phyloP scores from a whole-genome alignment of 441 rosid genomes.

The Francoa sonchifolia region DNA sequence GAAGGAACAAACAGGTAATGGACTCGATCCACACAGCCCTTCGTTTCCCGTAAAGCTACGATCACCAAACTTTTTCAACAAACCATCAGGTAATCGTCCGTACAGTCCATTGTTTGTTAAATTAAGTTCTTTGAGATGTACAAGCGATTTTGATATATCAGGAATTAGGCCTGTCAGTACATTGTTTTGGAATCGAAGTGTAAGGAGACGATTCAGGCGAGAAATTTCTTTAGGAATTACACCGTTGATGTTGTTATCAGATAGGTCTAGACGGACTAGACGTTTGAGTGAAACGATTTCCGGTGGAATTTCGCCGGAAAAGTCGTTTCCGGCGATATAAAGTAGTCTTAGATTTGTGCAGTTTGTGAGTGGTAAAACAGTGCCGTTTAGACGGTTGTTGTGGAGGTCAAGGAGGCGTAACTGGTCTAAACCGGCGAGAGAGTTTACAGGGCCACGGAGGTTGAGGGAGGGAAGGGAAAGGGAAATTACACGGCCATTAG shows the following conservation, averaged over 20 bases:
- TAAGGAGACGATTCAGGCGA: slow-evolving; percentile 37
- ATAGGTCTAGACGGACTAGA: slow-evolving; percentile 55
- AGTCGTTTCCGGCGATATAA: slow-evolving; percentile 60
- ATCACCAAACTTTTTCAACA: slow-evolving; percentile 41
- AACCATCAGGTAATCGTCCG: slow-evolving; percentile 44
- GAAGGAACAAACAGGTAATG: slow-evolving; percentile 45
- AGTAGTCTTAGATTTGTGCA: slow-evolving; percentile 57
- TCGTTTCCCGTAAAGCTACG: slow-evolving; percentile 62
- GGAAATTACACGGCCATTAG: slow-evolving; percentile 41
- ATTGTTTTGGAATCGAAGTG: slow-evolving; percentile 59
- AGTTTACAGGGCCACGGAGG: slow-evolving; percentile 59
- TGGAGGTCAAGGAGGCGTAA: slow-evolving; percentile 83
- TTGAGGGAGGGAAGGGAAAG: slow-evolving; percentile 58
- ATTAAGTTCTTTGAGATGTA: slow-evolving; percentile 34
- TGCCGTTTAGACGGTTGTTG: slow-evolving; percentile 50
- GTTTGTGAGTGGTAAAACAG: slow-evolving; percentile 46
- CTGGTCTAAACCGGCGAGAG: slow-evolving; percentile 62
- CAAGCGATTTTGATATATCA: slow-evolving; percentile 35
- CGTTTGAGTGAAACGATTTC: slow-evolving; percentile 42
- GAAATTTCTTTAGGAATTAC: slow-evolving; percentile 33
- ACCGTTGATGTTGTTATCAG: slow-evolving; percentile 70
- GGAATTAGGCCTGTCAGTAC: slow-evolving; percentile 60
- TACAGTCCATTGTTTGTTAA: slow-evolving; percentile 50
- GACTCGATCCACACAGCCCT: slow-evolving; percentile 58
- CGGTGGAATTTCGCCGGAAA: slow-evolving; percentile 54